Evolutionary conservation across 441 rosid genomes (phyloP).

Genomic region (Raphanus hybrid): DNA sequence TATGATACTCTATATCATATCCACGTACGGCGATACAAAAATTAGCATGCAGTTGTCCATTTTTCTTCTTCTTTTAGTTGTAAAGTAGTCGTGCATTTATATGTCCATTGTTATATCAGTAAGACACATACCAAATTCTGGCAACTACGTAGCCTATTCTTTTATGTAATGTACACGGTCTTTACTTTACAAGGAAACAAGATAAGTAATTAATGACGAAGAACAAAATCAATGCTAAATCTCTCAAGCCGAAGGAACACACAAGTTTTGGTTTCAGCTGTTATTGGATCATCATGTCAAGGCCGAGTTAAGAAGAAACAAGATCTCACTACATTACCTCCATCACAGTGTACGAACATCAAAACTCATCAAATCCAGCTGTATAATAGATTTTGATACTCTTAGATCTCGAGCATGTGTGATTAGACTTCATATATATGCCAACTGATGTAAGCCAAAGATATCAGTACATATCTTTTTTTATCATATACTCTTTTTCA

Average conservation of each 20-base stretch:
- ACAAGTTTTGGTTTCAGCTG: background rate
- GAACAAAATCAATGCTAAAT: too few relatives aligned
- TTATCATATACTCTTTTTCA: too few relatives aligned
- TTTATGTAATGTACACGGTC: background rate
- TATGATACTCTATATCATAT: background rate
- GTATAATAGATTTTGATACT: too few relatives aligned
- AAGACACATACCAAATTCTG: background rate
- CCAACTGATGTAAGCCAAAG: too few relatives aligned
- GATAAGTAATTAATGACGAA: background rate
- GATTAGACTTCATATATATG: too few relatives aligned
- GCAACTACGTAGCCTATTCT: background rate
- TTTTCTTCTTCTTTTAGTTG: background rate
- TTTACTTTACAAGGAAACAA: background rate
- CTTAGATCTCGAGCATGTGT: too few relatives aligned
- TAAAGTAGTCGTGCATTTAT: slow-evolving; percentile 17
- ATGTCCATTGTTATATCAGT: background rate
- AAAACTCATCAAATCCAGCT: too few relatives aligned
- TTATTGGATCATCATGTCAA: background rate
- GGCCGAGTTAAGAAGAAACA: background rate
- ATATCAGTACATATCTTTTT: too few relatives aligned
- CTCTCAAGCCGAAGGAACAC: too few relatives aligned
- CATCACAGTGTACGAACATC: too few relatives aligned
- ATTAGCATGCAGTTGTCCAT: slow-evolving; percentile 10
- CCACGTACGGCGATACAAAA: background rate
- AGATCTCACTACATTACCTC: too few relatives aligned